phyloP scores from a whole-genome alignment of 2,329 filamentous ascomycete genomes.

The Hymenoscyphus salicellus region DNA sequence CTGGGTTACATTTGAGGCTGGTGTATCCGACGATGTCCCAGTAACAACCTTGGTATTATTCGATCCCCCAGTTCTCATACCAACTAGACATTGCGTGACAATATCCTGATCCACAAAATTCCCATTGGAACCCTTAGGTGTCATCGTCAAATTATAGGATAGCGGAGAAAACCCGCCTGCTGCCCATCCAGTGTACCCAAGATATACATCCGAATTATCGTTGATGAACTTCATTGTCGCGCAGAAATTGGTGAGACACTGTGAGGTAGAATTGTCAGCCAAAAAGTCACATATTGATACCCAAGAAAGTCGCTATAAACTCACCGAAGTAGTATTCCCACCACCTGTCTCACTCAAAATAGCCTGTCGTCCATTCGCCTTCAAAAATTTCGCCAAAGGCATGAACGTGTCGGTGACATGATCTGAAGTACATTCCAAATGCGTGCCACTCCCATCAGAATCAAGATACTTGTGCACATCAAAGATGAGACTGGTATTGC shows the following conservation, averaged over 20 bases:
- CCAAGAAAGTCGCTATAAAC: not conserved
- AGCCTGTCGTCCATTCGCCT: conserved; percentile 6
- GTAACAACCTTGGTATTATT: conserved; percentile 3
- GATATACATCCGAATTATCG: conserved; percentile 38
- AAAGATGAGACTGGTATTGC: conserved; percentile 53
- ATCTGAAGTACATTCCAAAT: conserved; percentile 51
- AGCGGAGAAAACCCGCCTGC: conserved; percentile 31
- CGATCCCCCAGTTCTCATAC: conserved; percentile 14
- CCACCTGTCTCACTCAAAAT: conserved; percentile 46
- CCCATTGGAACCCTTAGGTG: conserved; percentile 17
- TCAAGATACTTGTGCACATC: conserved; percentile 64
- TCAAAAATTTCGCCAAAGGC: conserved; percentile 43
- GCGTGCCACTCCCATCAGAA: conserved; percentile 53
- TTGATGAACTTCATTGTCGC: conserved; percentile 24
- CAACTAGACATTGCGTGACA: conserved; percentile 24
- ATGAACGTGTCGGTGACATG: conserved; percentile 48
- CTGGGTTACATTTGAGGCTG: not conserved
- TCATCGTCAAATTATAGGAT: conserved; percentile 11
- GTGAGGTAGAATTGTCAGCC: not conserved
- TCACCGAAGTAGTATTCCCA: conserved; percentile 29
- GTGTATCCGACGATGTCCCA: not conserved
- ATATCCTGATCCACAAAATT: conserved; percentile 24
- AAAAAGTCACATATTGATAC: not conserved
- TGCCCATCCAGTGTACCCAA: conserved; percentile 40
- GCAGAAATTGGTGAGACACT: conserved; percentile 24